These are phyloP conservation scores for Ceratobasidium sp. DNA, from an alignment of 1,284 basidiomycete species.

Conservation along the genomic window DNA sequence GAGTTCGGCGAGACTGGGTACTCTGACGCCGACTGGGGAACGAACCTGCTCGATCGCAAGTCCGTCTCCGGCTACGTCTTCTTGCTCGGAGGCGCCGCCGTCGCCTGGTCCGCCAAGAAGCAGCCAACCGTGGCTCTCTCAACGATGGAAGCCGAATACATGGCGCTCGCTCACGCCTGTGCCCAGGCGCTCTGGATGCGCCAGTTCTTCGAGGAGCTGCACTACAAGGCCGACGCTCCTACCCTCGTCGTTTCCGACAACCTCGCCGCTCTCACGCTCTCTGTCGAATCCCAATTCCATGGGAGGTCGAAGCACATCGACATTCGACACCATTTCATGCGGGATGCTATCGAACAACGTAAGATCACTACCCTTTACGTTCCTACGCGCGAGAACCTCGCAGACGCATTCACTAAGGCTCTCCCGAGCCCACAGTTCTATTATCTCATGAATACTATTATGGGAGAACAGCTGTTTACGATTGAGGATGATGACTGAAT, in stretches of 20 bases:
- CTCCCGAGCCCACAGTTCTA: slow-evolving; percentile 45
- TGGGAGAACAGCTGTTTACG: too few relatives aligned
- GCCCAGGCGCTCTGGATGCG: slow-evolving; percentile 44
- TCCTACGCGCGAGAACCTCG: slow-evolving; percentile 52
- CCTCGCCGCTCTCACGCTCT: slow-evolving; percentile 53
- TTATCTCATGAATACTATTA: not conserved
- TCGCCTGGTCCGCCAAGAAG: slow-evolving; percentile 50
- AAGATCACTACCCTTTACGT: slow-evolving; percentile 52
- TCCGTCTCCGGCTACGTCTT: slow-evolving; percentile 54
- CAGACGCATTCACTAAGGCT: slow-evolving; percentile 60
- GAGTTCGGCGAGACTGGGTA: slow-evolving; percentile 53
- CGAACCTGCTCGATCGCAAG: slow-evolving; percentile 48
- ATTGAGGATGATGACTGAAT: too few relatives aligned
- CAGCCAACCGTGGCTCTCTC: slow-evolving; percentile 34
- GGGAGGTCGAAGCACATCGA: slow-evolving; percentile 59
- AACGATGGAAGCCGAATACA: slow-evolving; percentile 41
- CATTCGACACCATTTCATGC: slow-evolving; percentile 57
- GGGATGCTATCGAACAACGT: slow-evolving; percentile 53
- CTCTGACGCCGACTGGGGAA: slow-evolving; percentile 56
- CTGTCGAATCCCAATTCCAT: slow-evolving; percentile 53
- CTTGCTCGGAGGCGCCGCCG: slow-evolving; percentile 51
- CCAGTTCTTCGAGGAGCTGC: slow-evolving; percentile 52
- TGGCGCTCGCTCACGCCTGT: slow-evolving; percentile 20
- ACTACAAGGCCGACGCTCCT: slow-evolving; percentile 42
- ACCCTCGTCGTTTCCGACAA: slow-evolving; percentile 56